These are phyloP conservation scores for Fraxinus quadrangulata DNA, from an alignment of 257 asterid species.

Conservation along the genomic window DNA sequence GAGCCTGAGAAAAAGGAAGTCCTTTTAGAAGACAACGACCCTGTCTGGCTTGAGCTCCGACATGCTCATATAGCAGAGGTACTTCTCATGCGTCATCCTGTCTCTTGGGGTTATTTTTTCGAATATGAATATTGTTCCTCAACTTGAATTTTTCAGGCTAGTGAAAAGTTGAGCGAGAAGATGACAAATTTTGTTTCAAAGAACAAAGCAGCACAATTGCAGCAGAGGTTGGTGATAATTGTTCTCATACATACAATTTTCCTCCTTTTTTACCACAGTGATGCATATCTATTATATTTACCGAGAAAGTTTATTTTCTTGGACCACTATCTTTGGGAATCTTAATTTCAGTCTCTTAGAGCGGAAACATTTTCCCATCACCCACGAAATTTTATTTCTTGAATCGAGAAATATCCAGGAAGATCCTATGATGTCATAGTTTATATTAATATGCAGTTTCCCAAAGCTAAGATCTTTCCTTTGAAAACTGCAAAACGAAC, in stretches of 20 bases:
- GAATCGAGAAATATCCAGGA: background rate
- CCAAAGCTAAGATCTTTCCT: background rate
- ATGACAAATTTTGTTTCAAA: constrained; percentile 79
- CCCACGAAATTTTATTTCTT: background rate
- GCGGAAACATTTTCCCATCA: background rate
- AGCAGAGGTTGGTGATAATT: constrained; percentile 67
- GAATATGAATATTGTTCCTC: constrained; percentile 27
- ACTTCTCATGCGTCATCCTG: constrained; percentile 23
- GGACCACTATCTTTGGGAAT: background rate
- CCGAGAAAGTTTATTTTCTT: background rate
- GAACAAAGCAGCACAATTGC: constrained; percentile 98
- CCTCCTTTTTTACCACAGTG: background rate
- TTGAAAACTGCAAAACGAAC: background rate
- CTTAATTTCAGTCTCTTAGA: background rate
- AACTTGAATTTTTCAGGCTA: constrained; percentile 60
- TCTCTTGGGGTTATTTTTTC: constrained; percentile 15
- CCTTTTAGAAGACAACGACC: constrained; percentile 89
- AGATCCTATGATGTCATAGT: background rate
- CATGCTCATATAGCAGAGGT: constrained; percentile 97
- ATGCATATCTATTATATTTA: background rate
- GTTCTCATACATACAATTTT: background rate
- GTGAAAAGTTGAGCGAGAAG: constrained; percentile 82
- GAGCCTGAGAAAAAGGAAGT: constrained; percentile 77
- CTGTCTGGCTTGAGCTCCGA: constrained; percentile 94
- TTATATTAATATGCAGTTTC: background rate